A percentile compares a stretch with the other conserved stretches of the same genome.
Evolutionary conservation across 139 green algal genomes (phyloP).

Genomic region (Ettlia oleoabundans): DNA sequence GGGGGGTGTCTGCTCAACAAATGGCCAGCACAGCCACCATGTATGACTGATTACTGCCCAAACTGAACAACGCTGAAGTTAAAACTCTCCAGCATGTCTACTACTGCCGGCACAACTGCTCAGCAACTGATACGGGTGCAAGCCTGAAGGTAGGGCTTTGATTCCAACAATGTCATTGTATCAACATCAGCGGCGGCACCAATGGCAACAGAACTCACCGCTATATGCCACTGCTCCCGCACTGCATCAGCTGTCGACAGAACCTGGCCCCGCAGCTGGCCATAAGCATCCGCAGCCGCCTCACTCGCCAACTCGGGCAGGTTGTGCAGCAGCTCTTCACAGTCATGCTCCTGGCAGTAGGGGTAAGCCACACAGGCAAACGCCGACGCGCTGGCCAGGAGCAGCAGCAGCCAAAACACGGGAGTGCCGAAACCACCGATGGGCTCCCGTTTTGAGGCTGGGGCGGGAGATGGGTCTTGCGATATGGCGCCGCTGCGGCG

Average conservation of each 20-base stretch:
- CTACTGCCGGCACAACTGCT: no score
- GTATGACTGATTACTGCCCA: no score
- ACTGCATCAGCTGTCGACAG: neutral
- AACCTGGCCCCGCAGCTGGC: neutral
- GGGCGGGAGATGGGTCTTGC: neutral
- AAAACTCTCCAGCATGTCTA: no score
- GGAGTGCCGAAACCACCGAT: neutral
- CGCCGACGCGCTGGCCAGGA: neutral
- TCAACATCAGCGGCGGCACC: no score
- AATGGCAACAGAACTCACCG: no score
- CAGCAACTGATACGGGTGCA: no score
- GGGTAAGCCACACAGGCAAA: neutral
- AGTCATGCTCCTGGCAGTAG: slow-evolving; percentile 31
- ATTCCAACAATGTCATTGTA: no score
- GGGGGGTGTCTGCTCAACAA: no score
- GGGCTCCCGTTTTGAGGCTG: neutral
- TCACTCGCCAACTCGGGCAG: slow-evolving; percentile 8
- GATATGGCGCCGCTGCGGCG: no score
- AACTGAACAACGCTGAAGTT: no score
- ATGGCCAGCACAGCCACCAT: no score
- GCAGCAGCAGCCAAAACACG: slow-evolving; percentile 7
- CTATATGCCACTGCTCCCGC: neutral
- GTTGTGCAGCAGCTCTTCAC: slow-evolving; percentile 7
- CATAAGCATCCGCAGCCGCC: neutral
- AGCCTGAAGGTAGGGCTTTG: no score